phyloP scores from a whole-genome alignment of 1,139 yeast species.

The Zygoascus meyerae region DNA sequence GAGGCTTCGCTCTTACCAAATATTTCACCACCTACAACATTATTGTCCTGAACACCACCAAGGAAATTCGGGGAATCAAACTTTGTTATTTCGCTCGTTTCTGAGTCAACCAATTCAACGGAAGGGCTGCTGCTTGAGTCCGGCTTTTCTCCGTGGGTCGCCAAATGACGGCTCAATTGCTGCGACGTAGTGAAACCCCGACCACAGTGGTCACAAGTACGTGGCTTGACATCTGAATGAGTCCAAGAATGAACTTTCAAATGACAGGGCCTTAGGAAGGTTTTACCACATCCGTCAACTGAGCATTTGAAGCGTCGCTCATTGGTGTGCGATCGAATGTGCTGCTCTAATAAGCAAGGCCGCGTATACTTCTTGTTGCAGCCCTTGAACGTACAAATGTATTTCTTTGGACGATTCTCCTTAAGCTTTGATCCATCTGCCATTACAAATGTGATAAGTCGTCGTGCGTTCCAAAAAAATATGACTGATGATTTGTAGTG shows the following conservation, averaged over 20 bases:
- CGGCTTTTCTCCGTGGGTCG: neutral
- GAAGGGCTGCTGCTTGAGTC: no score
- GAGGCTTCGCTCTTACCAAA: no score
- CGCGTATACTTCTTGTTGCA: slow-evolving; percentile 74
- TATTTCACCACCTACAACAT: no score
- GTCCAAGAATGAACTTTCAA: slow-evolving; percentile 66
- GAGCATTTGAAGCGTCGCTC: slow-evolving; percentile 70
- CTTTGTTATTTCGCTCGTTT: no score
- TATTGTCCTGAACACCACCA: no score
- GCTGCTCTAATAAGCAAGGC: slow-evolving; percentile 81
- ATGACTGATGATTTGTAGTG: neutral
- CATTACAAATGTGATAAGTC: neutral
- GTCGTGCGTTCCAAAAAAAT: neutral
- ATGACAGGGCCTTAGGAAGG: slow-evolving; percentile 77
- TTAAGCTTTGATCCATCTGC: neutral
- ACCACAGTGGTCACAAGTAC: slow-evolving; percentile 66
- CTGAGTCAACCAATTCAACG: no score
- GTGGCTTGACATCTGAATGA: slow-evolving; percentile 57
- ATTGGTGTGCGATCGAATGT: slow-evolving; percentile 67
- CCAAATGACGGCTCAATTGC: slow-evolving; percentile 68
- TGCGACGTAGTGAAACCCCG: slow-evolving; percentile 80
- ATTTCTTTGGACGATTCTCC: slow-evolving; percentile 26
- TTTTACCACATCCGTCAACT: slow-evolving; percentile 48
- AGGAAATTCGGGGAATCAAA: no score
- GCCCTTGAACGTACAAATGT: slow-evolving; percentile 53